Evolutionary conservation across 345 rosid genomes (phyloP), one percentile per base, ranked within the genome.

Genomic region (Citrus mangshanensis): DNA sequence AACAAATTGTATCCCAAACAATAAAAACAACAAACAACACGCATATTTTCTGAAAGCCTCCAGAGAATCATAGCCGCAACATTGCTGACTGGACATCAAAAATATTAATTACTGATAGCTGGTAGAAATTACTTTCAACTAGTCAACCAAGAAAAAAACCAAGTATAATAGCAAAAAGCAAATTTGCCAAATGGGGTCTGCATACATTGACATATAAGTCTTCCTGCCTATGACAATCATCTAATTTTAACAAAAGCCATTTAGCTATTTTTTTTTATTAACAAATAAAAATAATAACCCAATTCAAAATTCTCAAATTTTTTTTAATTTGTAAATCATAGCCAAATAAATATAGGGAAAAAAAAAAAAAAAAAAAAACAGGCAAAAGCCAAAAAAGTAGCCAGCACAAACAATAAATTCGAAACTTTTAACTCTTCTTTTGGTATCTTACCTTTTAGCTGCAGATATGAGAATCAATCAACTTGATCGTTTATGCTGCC

Each of bases 231-330:
- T 77, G 70, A 82, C 63, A 75, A 84, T 75, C 61, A 63, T 79
- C 81, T 84, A 87, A 62, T 73, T 59, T 78, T 78, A 81, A 69
- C 81, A 85, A 81, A 64, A 66, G 81, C 81, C 78, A 80, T 67
- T 76, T 30, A 75, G 38, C 84, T 64, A 55, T 76, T 81, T 82
- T 80, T 81, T 82, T 69, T 78, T 80, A 83, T 75, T 22, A 79
- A 81, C 85, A 84, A 56, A 68, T 79, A 82, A 84, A 85, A 85
- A 77, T 80, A 83, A 72, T 51, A 79, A 80, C 74, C 73, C 68
- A 37, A 79, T 63, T 75, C 86, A 87, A 87, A 87, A 87, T 79
- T 79, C 79, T 80, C 79, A 77, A 72, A 56, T 79, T 79, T 74
- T 72, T 85, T 79, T 82, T 82, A 79, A 81, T 81, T 70, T 55